phyloP scores from a whole-genome alignment of 495 filamentous ascomycete genomes.

The Diplogelasinospora grovesii region DNA sequence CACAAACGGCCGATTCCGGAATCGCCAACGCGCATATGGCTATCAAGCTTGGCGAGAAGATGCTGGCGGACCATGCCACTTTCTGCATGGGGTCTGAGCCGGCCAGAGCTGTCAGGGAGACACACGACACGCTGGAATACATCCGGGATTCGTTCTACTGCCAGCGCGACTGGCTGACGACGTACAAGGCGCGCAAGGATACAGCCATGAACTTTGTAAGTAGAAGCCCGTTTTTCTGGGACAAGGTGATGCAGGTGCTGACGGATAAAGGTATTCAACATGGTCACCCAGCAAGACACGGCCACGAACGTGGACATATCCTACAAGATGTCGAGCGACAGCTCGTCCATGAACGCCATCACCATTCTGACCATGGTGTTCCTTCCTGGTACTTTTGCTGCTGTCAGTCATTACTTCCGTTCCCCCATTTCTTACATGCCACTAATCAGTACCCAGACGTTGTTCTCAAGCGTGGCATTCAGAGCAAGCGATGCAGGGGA shows the following conservation, averaged over 20 bases:
- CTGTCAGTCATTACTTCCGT: background rate
- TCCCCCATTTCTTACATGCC: no score
- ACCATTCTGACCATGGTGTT: conserved; percentile 7
- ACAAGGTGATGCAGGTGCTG: background rate
- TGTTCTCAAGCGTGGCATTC: no score
- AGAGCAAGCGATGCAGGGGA: no score
- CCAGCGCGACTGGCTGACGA: conserved; percentile 3
- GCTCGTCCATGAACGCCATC: conserved; percentile 5
- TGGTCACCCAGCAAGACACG: conserved; percentile 4
- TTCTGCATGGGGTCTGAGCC: no score
- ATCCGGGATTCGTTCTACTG: conserved; percentile 3
- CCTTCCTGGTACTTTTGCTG: conserved; percentile 6
- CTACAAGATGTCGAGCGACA: conserved; percentile 3
- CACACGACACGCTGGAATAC: no score
- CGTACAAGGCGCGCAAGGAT: conserved; percentile 3
- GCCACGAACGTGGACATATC: conserved; percentile 6
- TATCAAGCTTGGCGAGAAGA: no score
- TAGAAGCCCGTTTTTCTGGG: no score
- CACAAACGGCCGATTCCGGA: no score
- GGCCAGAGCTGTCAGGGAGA: no score
- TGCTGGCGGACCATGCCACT: no score
- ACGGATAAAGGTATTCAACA: conserved; percentile 6
- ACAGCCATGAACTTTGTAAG: conserved; percentile 7
- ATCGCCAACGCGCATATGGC: no score
- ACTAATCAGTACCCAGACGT: no score